Conservation (phyloP, 768 basidiomycete species). For the Hericium alpestre region DNA sequence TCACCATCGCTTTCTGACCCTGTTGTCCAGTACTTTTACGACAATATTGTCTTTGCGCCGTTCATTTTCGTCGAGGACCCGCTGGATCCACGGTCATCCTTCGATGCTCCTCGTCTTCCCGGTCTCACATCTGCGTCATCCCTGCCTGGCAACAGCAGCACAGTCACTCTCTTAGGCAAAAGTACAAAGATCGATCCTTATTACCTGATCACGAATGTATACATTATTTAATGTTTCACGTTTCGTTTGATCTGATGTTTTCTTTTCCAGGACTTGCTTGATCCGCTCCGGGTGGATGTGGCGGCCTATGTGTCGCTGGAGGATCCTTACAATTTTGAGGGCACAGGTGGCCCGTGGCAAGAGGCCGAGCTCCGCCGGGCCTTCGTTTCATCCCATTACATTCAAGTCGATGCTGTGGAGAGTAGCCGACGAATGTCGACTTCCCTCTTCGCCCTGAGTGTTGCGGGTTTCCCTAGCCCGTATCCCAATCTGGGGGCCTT, state of each 20-base stretch:
- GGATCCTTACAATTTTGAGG: constrained; percentile 61
- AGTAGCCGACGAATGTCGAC: constrained; percentile 24
- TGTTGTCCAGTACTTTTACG: constrained; percentile 71
- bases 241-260: not conserved
- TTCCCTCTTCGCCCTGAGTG: constrained; percentile 31
- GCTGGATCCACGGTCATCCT: constrained; percentile 34
- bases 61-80: constrained; percentile 96
- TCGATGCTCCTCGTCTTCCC: constrained; percentile 17
- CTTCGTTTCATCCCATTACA: constrained; percentile 48
- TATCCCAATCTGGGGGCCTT: constrained; percentile 15
- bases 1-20: not conserved
- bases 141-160: constrained; percentile 17
- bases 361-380: constrained; percentile 52
- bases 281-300: constrained; percentile 59
- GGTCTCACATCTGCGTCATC: constrained; percentile 21
- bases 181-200: constrained; percentile 81
- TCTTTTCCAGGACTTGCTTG: constrained; percentile 47
- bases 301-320: constrained; percentile 43
- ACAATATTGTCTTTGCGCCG: constrained; percentile 92
- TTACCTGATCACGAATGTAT: constrained; percentile 76
- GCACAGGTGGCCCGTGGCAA: constrained; percentile 56
- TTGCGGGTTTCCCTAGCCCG: constrained; percentile 23
- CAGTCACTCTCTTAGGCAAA: constrained; percentile 38
- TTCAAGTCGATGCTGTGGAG: constrained; percentile 39
- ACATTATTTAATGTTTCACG: not conserved